Base-by-base conservation (phyloP, 1,139 yeast genomes). In the Yamadazyma triangularis region DNA sequence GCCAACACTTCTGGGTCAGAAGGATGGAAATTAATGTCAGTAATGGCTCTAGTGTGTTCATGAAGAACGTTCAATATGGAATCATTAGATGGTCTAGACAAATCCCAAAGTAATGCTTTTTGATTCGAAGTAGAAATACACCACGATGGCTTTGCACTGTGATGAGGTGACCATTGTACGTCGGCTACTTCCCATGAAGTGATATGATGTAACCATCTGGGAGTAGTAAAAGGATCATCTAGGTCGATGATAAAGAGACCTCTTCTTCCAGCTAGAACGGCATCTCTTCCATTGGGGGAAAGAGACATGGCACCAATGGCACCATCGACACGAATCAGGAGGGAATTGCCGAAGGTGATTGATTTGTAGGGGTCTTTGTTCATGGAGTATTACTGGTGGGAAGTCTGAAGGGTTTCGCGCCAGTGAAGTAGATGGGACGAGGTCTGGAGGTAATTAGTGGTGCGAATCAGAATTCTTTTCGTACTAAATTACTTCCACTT, bases 171-270 rank as follows among this genome's bases (percentile, higher is more conserved):
- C 97, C 98, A 91, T 53, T 91, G 97, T 1, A 89, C 96, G 53
- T 91, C 96, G 0, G 98, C 96, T 2, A 91, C 98, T 55, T 91
- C 97, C 98, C 98, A 93, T 0, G 95, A 80, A 0, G 97, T 89
- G 20, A 79, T 70, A 51, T 91, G 96, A 35, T 81, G 94, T 16
- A 91, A 70, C 88, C 94, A 86, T 36, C 98, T 64, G 0, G 98
- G 98, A 1, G 95, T 88, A 1, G 93, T 79, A 56, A 87, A 89
- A 1, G 97, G 97, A 54, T 91, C 96, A 47, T 91, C 96, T 28
- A 91, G 57, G 56, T 91, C 97, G n/a, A 91, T 80, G 28, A 91
- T 78, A 50, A 80, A 85, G 12, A 91, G 64, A 0, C 98, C 98
- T 37, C 82, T 70, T 31, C 96, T 73, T 6, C 94, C 91, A 0